A percentile compares a stretch with the other conserved stretches of the same genome.
These are phyloP conservation scores for Alternaria sp. DNA, from an alignment of 2,329 filamentous ascomycete genomes.

Conservation along the genomic window DNA sequence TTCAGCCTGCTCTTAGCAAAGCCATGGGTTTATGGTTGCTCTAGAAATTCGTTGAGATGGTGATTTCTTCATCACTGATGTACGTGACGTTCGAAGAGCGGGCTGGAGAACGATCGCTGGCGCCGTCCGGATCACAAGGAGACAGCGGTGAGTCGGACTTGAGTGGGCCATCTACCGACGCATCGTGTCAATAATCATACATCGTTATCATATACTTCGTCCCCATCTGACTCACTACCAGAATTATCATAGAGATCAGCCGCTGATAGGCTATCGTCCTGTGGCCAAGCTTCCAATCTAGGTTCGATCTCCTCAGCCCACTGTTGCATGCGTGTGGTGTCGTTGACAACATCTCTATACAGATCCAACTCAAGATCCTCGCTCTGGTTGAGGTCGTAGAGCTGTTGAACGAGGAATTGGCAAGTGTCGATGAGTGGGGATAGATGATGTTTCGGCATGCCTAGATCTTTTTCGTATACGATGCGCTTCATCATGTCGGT, in stretches of 20 bases:
- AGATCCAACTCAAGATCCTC: conserved; percentile 31
- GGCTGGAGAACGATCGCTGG: not conserved
- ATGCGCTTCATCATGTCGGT: conserved; percentile 33
- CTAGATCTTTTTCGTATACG: conserved; percentile 32
- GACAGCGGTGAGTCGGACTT: not conserved
- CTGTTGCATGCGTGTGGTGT: conserved; percentile 33
- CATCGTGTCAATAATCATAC: conserved; percentile 6
- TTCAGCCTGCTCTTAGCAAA: not conserved
- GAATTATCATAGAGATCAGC: conserved; percentile 47
- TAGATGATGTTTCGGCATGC: conserved; percentile 34
- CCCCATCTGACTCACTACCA: conserved; percentile 48
- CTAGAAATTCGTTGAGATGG: not conserved
- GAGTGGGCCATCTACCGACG: not conserved
- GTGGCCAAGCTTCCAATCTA: conserved; percentile 34
- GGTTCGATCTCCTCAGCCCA: conserved; percentile 35
- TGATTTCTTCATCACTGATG: not conserved
- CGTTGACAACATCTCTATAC: conserved; percentile 31
- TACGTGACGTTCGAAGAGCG: not conserved
- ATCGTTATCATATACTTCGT: conserved; percentile 34
- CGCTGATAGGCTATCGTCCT: conserved; percentile 42
- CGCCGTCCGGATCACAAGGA: not conserved
- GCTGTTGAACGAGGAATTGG: conserved; percentile 26
- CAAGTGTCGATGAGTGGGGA: conserved; percentile 35
- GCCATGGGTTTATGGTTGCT: not conserved
- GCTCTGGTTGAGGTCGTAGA: conserved; percentile 28